These are phyloP conservation scores for Myxozyma monticola DNA, from an alignment of 805 yeast genomes.

Conservation along the genomic window DNA sequence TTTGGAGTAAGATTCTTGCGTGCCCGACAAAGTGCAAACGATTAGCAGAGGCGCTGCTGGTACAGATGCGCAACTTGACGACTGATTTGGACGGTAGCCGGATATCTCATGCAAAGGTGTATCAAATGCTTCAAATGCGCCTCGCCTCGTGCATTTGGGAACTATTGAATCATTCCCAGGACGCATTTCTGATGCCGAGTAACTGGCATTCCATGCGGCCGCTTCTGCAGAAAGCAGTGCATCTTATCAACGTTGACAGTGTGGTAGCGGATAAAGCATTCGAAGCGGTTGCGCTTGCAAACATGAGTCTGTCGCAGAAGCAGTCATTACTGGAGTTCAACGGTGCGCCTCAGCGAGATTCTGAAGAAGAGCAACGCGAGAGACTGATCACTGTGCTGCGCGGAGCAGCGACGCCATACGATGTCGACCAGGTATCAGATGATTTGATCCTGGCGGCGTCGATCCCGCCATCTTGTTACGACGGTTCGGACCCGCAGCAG, in stretches of 20 bases:
- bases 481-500: conserved; percentile 15
- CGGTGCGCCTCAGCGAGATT: conserved; percentile 3
- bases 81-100: conserved; percentile 38
- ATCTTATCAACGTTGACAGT: conserved; percentile 11
- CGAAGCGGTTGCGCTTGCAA: conserved; percentile 20
- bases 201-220: conserved; percentile 36
- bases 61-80: conserved; percentile 41
- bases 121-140: conserved; percentile 35
- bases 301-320: conserved; percentile 11
- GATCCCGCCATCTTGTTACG: conserved; percentile 28
- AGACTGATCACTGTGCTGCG: conserved; percentile 27
- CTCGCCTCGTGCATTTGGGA: conserved; percentile 41
- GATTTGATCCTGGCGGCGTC: conserved; percentile 30
- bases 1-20: conserved; percentile 68
- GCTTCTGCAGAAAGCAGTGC: conserved; percentile 34
- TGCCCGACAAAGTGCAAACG: conserved; percentile 63
- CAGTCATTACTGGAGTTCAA: conserved; percentile 32
- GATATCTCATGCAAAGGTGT: conserved; percentile 32
- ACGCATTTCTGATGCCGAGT: conserved; percentile 39
- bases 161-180: conserved; percentile 32
- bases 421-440: conserved; percentile 22
- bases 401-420: conserved; percentile 17
- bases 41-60: conserved; percentile 59
- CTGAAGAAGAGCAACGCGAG: conserved; percentile 30
- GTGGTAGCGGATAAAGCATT: conserved; percentile 18